Conservation (phyloP, 768 basidiomycete genomes). For the Rhizopogon vinicolor region DNA sequence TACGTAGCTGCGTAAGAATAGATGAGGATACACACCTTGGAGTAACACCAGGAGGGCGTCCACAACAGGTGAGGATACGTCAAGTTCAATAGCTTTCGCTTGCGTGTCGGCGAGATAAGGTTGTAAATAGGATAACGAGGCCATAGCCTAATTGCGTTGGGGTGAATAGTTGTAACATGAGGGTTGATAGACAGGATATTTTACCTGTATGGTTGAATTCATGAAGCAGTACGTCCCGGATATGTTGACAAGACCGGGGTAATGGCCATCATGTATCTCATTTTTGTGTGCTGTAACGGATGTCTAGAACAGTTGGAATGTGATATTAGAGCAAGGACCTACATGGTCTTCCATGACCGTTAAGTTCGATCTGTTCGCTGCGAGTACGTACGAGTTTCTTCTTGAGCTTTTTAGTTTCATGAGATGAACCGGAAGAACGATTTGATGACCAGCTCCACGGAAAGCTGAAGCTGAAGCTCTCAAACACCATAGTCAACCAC, state of each 20-base stretch:
- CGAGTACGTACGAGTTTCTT: constrained; percentile 49
- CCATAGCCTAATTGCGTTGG: constrained; percentile 61
- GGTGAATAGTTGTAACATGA: constrained; percentile 6
- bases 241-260: constrained; percentile 91
- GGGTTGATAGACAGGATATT: constrained; percentile 11
- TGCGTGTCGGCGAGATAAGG: constrained; percentile 76
- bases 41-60: constrained; percentile 75
- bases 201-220: constrained; percentile 90
- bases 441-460: constrained; percentile 61
- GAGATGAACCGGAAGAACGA: constrained; percentile 17
- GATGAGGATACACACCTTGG: constrained; percentile 41
- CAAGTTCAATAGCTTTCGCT: constrained; percentile 68
- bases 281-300: constrained; percentile 17
- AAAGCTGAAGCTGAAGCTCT: constrained; percentile 47
- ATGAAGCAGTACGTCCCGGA: constrained; percentile 97
- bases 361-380: constrained; percentile 52
- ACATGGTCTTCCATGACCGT: constrained; percentile 28
- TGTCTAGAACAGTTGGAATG: not conserved
- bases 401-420: constrained; percentile 40
- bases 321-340: constrained; percentile 2
- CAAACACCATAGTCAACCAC: constrained; percentile 48
- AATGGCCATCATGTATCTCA: constrained; percentile 41
- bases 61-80: constrained; percentile 83
- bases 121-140: constrained; percentile 79
- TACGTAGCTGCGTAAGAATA: not conserved